These are phyloP conservation scores for Anethum foeniculum DNA, from an alignment of 140 eudicot genomes.

Conservation along the genomic window DNA sequence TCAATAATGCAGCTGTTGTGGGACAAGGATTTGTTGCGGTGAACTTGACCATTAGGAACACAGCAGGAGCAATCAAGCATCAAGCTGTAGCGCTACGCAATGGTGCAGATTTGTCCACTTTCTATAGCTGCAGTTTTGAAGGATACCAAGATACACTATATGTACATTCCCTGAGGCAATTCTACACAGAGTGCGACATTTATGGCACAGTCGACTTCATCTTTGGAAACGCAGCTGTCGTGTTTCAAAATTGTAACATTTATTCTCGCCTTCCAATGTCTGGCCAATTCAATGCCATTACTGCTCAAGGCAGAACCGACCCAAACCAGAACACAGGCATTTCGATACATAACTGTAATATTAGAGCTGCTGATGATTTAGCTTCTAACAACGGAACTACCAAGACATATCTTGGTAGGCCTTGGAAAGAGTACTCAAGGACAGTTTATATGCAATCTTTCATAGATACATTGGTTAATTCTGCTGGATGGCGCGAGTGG, in stretches of 20 bases:
- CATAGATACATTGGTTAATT: conserved; percentile 5
- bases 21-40: conserved; percentile 50
- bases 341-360: conserved; percentile 34
- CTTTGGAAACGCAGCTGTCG: conserved; percentile 49
- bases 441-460: conserved; percentile 15
- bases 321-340: conserved; percentile 56
- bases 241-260: conserved; percentile 48
- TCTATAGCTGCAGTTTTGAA: conserved; percentile 60
- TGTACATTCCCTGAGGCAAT: conserved; percentile 50
- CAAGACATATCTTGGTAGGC: conserved; percentile 36
- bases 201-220: conserved; percentile 64
- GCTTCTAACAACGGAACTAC: conserved; percentile 25
- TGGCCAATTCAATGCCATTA: conserved; percentile 50
- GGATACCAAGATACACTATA: conserved; percentile 62
- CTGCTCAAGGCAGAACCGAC: conserved; percentile 58
- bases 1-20: conserved; percentile 34
- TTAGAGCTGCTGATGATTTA: conserved; percentile 40
- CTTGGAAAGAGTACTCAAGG: conserved; percentile 18
- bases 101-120: conserved; percentile 48
- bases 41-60: conserved; percentile 48
- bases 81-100: conserved; percentile 57
- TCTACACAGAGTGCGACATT: conserved; percentile 48
- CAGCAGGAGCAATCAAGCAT: conserved; percentile 53
- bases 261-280: conserved; percentile 42
- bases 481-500: conserved; percentile 20